These are phyloP conservation scores for Pelargonium fulgidum DNA, from an alignment of 441 rosid species.

Conservation along the genomic window DNA sequence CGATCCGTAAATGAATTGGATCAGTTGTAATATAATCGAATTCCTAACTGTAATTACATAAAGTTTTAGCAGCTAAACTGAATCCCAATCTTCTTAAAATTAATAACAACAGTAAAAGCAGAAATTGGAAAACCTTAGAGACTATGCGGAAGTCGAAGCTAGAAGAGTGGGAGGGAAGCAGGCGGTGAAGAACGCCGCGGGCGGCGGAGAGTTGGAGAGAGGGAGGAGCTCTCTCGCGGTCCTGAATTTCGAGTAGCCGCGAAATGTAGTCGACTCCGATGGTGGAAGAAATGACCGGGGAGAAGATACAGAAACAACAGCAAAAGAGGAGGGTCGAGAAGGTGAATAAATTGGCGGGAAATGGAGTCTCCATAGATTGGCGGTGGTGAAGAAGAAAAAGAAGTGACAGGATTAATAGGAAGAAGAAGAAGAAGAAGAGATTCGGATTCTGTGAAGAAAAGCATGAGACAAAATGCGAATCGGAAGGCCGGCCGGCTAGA, in stretches of 20 bases:
- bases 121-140: conserved; percentile 39
- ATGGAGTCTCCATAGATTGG: neutral
- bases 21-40: no score
- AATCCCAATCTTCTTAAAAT: neutral
- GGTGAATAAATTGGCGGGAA: neutral
- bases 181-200: conserved; percentile 41
- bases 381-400: conserved; percentile 2
- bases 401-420: neutral
- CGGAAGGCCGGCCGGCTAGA: neutral
- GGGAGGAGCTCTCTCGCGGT: conserved; percentile 53
- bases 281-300: conserved; percentile 35
- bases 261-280: conserved; percentile 55
- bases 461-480: conserved; percentile 2
- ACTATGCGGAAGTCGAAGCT: conserved; percentile 51
- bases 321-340: neutral
- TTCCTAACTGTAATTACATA: neutral
- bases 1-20: no score
- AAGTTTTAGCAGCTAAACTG: neutral
- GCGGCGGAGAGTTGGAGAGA: conserved; percentile 54
- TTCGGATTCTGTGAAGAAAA: conserved; percentile 6
- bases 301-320: neutral
- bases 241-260: conserved; percentile 53
- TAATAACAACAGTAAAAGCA: no score
- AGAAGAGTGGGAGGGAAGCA: conserved; percentile 50
- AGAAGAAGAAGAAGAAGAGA: conserved; percentile 2